Percentiles rank a stretch among this genome's conserved stretches.
phyloP scores from a whole-genome alignment of 192 early-diverging fungal species.

The Podila epicladia region DNA sequence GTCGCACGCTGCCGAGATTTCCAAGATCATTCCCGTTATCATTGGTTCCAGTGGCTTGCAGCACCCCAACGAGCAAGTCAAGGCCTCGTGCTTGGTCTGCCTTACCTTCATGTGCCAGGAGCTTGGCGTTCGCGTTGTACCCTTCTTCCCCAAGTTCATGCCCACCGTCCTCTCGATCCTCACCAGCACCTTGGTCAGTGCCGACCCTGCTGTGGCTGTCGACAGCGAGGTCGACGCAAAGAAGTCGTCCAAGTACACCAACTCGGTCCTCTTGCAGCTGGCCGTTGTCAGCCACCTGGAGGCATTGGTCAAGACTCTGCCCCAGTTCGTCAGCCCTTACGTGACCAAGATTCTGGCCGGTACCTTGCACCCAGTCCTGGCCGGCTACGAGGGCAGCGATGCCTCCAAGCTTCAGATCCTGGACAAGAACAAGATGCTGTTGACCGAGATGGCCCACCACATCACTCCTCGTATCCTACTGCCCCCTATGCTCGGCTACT shows the following conservation, averaged over 20 bases:
- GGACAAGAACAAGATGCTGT: slow-evolving; percentile 53
- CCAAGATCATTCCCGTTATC: slow-evolving; percentile 61
- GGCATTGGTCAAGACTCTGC: slow-evolving; percentile 68
- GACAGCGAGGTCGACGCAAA: slow-evolving; percentile 55
- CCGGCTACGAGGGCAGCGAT: slow-evolving; percentile 40
- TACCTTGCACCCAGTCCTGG: slow-evolving; percentile 63
- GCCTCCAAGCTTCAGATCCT: slow-evolving; percentile 53
- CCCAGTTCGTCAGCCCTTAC: slow-evolving; percentile 83
- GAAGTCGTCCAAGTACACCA: slow-evolving; percentile 44
- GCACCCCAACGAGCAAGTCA: slow-evolving; percentile 54
- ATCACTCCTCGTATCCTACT: slow-evolving; percentile 73
- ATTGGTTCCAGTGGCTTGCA: slow-evolving; percentile 58
- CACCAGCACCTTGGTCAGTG: slow-evolving; percentile 51
- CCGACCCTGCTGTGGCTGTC: slow-evolving; percentile 53
- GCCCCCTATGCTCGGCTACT: slow-evolving; percentile 65
- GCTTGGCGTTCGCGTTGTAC: slow-evolving; percentile 81
- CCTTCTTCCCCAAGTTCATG: slow-evolving; percentile 86
- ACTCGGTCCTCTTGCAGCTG: slow-evolving; percentile 59
- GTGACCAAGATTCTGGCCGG: slow-evolving; percentile 65
- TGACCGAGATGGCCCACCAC: slow-evolving; percentile 62
- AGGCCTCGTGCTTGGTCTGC: slow-evolving; percentile 66
- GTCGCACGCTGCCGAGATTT: slow-evolving; percentile 69
- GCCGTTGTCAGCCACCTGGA: slow-evolving; percentile 66
- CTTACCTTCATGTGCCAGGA: slow-evolving; percentile 69
- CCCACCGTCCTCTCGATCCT: slow-evolving; percentile 74